A percentile compares a stretch with the other conserved stretches of the same genome.
Evolutionary conservation across 2,329 filamentous ascomycete species (phyloP).

Genomic region (Esteya vermicola): DNA sequence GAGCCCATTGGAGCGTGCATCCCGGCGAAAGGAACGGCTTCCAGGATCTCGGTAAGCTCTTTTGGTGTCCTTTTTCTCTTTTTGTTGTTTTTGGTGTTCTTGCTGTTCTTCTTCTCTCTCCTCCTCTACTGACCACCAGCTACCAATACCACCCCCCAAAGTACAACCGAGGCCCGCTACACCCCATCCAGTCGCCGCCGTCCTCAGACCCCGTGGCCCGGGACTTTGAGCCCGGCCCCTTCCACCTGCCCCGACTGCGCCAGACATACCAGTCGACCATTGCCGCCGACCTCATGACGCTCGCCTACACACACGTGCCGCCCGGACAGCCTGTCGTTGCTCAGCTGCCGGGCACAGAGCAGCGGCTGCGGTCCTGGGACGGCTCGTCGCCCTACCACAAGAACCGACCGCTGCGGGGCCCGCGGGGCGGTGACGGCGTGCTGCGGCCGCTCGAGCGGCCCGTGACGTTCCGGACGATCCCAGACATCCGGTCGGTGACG

Average conservation of each 20-base stretch:
- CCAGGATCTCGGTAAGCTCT: constrained; percentile 33
- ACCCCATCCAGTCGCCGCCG: constrained; percentile 82
- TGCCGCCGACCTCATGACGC: constrained; percentile 72
- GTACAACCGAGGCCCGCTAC: constrained; percentile 85
- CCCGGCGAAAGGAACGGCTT: constrained; percentile 23
- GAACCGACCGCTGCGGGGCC: constrained; percentile 73
- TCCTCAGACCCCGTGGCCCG: constrained; percentile 78
- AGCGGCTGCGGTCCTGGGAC: constrained; percentile 73
- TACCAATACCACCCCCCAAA: constrained; percentile 92
- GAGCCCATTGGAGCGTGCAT: constrained; percentile 23
- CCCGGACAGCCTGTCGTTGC: constrained; percentile 62
- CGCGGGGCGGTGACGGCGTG: constrained; percentile 66
- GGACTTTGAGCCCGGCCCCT: constrained; percentile 80
- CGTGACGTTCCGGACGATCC: constrained; percentile 72
- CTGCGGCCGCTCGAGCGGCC: constrained; percentile 59
- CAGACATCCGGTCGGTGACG: constrained; percentile 65
- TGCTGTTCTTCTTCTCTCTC: background rate
- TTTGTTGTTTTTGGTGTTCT: no score
- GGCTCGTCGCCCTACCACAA: constrained; percentile 88
- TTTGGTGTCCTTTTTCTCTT: no score
- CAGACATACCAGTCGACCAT: constrained; percentile 84
- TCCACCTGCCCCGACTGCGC: constrained; percentile 71
- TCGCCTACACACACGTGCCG: constrained; percentile 75
- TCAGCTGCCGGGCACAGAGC: constrained; percentile 31
- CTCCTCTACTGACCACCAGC: constrained; percentile 29